Evolutionary conservation across 2,329 filamentous ascomycete genomes (phyloP).

Genomic region (Aureobasidium sp.): DNA sequence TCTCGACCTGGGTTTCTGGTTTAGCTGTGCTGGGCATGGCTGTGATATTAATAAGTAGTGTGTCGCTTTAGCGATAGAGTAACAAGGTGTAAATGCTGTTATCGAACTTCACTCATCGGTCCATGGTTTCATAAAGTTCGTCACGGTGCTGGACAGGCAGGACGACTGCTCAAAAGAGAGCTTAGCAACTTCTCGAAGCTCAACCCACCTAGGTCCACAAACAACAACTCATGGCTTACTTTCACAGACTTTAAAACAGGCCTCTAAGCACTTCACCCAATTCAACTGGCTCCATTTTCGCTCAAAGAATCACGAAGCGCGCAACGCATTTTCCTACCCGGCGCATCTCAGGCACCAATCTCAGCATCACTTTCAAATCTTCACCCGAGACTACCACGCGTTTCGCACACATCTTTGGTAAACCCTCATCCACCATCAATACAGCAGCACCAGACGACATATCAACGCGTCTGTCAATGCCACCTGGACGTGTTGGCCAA

Average conservation of each 20-base stretch:
- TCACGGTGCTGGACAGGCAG: background rate
- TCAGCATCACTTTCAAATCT: background rate
- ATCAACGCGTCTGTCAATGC: background rate
- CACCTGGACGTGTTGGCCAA: background rate
- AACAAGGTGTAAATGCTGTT: background rate
- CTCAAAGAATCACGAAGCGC: no score
- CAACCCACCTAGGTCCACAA: background rate
- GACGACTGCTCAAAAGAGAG: background rate
- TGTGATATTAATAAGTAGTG: background rate
- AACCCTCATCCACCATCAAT: background rate
- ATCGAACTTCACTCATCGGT: background rate
- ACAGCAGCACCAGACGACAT: background rate
- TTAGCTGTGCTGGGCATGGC: background rate
- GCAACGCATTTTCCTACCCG: no score
- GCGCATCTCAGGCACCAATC: background rate
- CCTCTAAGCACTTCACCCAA: background rate
- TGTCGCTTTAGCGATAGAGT: background rate
- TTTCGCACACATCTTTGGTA: background rate
- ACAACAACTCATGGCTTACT: background rate
- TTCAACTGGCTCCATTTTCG: background rate
- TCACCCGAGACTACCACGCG: background rate
- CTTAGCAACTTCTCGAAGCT: background rate
- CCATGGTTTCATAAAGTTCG: background rate
- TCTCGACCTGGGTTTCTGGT: background rate
- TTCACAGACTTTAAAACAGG: background rate